Evolutionary conservation across 139 green algal genomes (phyloP), one percentile per base, ranked within the genome.

Genomic region (Trebouxia sp.): DNA sequence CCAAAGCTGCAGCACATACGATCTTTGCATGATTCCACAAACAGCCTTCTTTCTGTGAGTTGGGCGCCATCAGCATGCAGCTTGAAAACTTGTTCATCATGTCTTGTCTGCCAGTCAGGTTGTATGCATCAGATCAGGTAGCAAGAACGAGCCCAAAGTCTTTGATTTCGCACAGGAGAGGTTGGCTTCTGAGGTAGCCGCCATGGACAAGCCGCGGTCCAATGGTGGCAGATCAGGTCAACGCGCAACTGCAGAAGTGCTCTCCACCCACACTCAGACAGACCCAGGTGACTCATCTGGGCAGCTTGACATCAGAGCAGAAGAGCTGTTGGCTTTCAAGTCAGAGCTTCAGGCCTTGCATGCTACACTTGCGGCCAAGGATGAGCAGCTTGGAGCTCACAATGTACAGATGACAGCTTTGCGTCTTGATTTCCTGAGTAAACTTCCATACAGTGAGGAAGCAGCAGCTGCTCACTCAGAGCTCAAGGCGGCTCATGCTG

Each of bases 181-280:
- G 0, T 56, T 77, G 41, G 69, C 69, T 28, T 55, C 69, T 38
- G 69, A 77, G 39, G 69, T 77, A 53, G 69, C 69, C 55, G 69
- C 69, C 14, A n/a, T 56, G 3, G 69, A 77, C n/a, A 77, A 45
- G 32, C n/a, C 24, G 41, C 53, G 22, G 69, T 28, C 38, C 55
- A n/a, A 1, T 35, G 43, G 69, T 7, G 26, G 22, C 35, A 45
- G 43, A 26, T 28, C 62, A 42, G 62, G 11, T 17, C 42, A n/a
- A 45, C n/a, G n/a, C n/a, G 62, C n/a, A 12, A 0, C 32, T 24
- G 32, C 12, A 28, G 32, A 4, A 45, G 32, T 28, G 9, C 14
- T 6, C 3, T 26, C 62, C 35, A 45, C 62, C 9, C 28, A 69
- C 62, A 72, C 32, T n/a, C 62, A 72, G 35, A 72, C 62, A 72